Evolutionary conservation across 2,329 filamentous ascomycete genomes (phyloP), one percentile per base, ranked within the genome.

Genomic region (Corynespora cassiicola): DNA sequence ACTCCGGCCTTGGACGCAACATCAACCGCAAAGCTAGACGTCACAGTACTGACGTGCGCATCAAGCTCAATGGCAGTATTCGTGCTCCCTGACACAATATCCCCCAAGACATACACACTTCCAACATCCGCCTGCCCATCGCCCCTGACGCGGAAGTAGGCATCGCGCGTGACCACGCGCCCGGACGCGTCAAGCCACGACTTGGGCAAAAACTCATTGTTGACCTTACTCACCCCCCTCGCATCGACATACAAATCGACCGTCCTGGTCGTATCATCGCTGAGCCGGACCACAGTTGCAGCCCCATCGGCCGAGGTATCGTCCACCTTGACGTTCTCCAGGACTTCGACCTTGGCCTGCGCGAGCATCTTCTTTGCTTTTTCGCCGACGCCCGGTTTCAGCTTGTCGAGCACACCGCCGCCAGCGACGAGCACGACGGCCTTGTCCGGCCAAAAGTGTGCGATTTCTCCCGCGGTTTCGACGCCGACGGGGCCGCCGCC

Each of bases 391-490:
- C 35, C 42, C 5, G 42, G 23, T 5, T 47, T 45, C 28, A 66
- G 45, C 7, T 29, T 45, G 3, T 61, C 55, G 3, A 70, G 54
- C 7, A 64, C 54, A 2, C 34, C 38, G 4, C 46, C 41, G 24
- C 54, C 59, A 5, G 61, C 54, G 18, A 68, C 40, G 11, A 71
- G 57, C 29, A 56, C 64, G 45, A 69, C 58, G 20, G 41, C 36
- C 5, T 24, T 31, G 3, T 33, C 20, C 11, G 41, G 44, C 29
- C 40, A 47, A 3, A 26, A 52, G 11, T 51, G 54, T 5, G 59
- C 55, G 6, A 71, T 52, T 44, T 70, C 65, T 21, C 66, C 67
- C 2, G 67, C 65, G 5, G 58, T 61, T 50, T 70, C 67, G 22
- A 69, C 55, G 14, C 63, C 68, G 5, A 61, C 58, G 6, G 55